Evolutionary conservation across 108 stramenopile genomes (phyloP), one percentile per base, ranked within the genome.

Genomic region (Halocafeteria seosinensis): DNA sequence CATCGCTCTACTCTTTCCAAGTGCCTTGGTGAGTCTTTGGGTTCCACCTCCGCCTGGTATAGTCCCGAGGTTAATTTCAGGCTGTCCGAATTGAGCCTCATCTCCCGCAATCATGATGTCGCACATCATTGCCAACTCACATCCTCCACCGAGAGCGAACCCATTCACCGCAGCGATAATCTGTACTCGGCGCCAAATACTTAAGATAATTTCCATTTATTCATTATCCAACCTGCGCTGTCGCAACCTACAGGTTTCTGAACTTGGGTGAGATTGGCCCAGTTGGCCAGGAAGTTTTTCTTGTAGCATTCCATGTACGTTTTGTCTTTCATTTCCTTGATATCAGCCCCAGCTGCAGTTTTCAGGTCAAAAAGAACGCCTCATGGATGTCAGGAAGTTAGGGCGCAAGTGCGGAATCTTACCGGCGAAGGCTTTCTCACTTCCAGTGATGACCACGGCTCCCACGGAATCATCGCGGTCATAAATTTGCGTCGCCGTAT

Each of bases 121-220:
- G 64, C 92, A 91, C 88, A 93, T 92, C 95, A 98, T 98, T 37
- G 93, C 93, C 30, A 98, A 76, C 75, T 98, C 95, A 65, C 92
- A 95, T 21, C 95, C 95, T 33, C 95, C 95, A 29, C 95, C 95
- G 29, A 98, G 75, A 23, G 90, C 90, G 72, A 85, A 95, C 24
- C 95, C 95, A 71, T 92, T 91, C 28, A 98, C 90, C 30, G 95
- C 93, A 4, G 93, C 95, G 34, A 81, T 77, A 21, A 70, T 69
- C n/a, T n/a, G n/a, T n/a, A n/a, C n/a, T n/a, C n/a, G n/a, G n/a
- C n/a, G n/a, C n/a, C n/a, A n/a, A n/a, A n/a, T n/a, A 67, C 72
- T 28, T 24, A 29, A 13, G 59, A 31, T n/a, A 21, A 31, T 21
- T 21, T 32, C 33, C 57, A 32, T 58, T 32, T 21, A n/a, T 21